A percentile compares a stretch with the other conserved stretches of the same genome.
phyloP scores from a whole-genome alignment of 371 early-diverging fungal genomes.

The Capillidium heterosporum region DNA sequence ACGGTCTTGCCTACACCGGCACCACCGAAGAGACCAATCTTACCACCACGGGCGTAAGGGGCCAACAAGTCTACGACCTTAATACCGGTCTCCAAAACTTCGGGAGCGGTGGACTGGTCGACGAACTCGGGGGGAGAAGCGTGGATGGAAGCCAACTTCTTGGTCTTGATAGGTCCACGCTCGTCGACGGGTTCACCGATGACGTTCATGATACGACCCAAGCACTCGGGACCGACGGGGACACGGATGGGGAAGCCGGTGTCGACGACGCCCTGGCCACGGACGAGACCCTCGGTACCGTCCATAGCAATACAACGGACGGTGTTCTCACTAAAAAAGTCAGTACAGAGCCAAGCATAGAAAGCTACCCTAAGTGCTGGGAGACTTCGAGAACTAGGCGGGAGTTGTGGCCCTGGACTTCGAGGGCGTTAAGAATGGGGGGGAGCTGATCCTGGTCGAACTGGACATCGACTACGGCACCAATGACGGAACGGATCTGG shows the following conservation, averaged over 20 bases:
- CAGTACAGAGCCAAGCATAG: neutral
- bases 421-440: conserved; percentile 91
- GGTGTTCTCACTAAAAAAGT: conserved; percentile 65
- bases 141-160: conserved; percentile 76
- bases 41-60: conserved; percentile 95
- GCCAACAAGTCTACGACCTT: conserved; percentile 97
- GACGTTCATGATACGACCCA: conserved; percentile 96
- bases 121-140: conserved; percentile 87
- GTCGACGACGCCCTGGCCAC: conserved; percentile 89
- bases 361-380: conserved; percentile 68
- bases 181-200: conserved; percentile 97
- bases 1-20: conserved; percentile 98
- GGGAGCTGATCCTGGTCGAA: conserved; percentile 85
- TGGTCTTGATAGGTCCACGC: conserved; percentile 89
- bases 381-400: conserved; percentile 93
- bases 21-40: conserved; percentile 97
- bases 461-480: conserved; percentile 97
- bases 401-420: conserved; percentile 66
- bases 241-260: conserved; percentile 88
- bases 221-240: conserved; percentile 88
- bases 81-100: conserved; percentile 94
- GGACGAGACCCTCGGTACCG: conserved; percentile 82
- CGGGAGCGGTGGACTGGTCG: conserved; percentile 91
- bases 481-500: conserved; percentile 75
- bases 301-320: conserved; percentile 98